These are phyloP conservation scores for Cercospora sp. DNA, from an alignment of 2,329 filamentous ascomycete genomes.

Conservation along the genomic window DNA sequence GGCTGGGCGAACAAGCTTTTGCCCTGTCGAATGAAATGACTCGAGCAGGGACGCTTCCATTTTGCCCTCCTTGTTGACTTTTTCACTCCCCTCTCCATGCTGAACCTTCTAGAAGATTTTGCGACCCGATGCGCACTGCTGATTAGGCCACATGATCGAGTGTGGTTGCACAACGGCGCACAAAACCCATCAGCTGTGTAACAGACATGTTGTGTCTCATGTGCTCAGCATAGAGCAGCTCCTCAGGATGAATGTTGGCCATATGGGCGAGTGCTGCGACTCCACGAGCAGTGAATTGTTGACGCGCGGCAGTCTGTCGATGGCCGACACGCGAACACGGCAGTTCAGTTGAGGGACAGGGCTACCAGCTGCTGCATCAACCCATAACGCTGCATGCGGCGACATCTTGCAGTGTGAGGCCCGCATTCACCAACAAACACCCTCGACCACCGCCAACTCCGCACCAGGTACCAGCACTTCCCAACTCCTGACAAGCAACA, in stretches of 20 bases:
- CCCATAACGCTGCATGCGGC: neutral
- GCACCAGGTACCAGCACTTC: neutral
- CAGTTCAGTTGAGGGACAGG: neutral
- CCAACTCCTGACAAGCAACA: constrained; percentile 1
- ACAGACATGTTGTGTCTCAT: neutral
- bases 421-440: constrained; percentile 5
- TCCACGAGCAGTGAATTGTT: neutral
- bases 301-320: neutral
- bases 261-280: neutral
- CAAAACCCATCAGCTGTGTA: neutral
- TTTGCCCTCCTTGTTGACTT: neutral
- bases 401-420: neutral
- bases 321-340: neutral
- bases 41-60: neutral
- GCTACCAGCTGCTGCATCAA: neutral
- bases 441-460: neutral
- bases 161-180: neutral
- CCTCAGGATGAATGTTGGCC: neutral
- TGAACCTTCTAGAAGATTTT: neutral
- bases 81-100: constrained; percentile 2
- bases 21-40: constrained; percentile 4
- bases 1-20: constrained; percentile 1
- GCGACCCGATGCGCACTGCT: neutral
- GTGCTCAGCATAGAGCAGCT: neutral
- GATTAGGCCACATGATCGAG: neutral